Base-by-base conservation (phyloP, 805 yeast genomes). In the Metschnikowia kofuensis region DNA sequence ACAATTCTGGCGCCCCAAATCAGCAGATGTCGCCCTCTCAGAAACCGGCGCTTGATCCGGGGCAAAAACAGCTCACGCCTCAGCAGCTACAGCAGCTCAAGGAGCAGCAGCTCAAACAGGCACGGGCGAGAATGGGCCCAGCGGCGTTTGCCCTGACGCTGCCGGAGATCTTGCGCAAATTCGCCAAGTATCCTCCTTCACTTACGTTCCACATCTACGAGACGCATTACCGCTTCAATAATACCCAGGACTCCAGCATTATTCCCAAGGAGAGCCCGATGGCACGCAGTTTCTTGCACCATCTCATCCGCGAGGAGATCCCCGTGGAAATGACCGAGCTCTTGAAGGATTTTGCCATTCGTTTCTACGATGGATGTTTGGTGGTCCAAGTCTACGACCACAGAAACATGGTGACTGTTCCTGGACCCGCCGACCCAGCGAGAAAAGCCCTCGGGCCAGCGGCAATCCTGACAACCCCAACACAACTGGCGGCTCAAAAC, bases 301-400 rank as follows among this genome's bases (percentile, higher is more conserved):
- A 83, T 60, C 86, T 92, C 10, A 84, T 90, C 13, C 74, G 80
- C 47, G 96, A 92, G 44, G 85, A 84, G 58, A 88, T 92, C 12
- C 97, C 97, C 1, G 87, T 89, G 37, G 89, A 95, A 12, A 82
- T 92, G 62, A 83, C 90, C 57, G 98, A 94, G 68, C 87, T 92
- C 9, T 76, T 94, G 40, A 83, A 87, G 60, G 98, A 92, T 64
- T 88, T 92, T 35, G 86, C 91, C 15, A 80, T 91, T 32, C 80
- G 82, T 51, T 79, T 89, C 46, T 92, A 89, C 64, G 97, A 94
- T 62, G 97, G 97, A 0, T 88, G 96, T 64, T 72, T 92, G 36
- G 87, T 92, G 13, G 66, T 92, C 42, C 89, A 89, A 62, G 85
- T 92, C n/a, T 81, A 79, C 55, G 99, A 92, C 66, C 96, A 91